Conservation (phyloP, 2,329 filamentous ascomycete species). For the Botrytis aclada region DNA sequence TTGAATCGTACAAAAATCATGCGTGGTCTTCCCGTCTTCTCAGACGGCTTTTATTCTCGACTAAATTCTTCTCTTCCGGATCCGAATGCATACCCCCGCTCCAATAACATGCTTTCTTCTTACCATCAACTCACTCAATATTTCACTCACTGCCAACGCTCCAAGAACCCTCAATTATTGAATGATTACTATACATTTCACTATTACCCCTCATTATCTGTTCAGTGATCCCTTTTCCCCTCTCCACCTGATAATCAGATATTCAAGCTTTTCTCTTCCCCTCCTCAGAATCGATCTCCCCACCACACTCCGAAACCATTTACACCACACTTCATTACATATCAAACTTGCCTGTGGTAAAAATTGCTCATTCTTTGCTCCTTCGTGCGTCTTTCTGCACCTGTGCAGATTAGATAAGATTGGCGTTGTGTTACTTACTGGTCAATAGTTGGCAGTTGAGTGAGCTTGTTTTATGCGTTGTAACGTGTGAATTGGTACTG, state of each 20-base stretch:
- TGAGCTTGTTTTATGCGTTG: background rate
- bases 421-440: background rate
- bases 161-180: background rate
- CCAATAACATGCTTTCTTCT: background rate
- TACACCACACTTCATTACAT: background rate
- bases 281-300: background rate
- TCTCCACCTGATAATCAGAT: background rate
- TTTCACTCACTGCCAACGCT: background rate
- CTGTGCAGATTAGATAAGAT: conserved; percentile 6
- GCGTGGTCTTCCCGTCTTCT: background rate
- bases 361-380: background rate
- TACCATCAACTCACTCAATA: background rate
- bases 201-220: background rate
- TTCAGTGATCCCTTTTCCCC: background rate
- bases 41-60: background rate
- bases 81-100: background rate
- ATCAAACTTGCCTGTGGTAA: background rate
- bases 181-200: background rate
- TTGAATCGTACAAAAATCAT: background rate
- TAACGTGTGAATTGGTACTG: background rate
- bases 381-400: background rate
- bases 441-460: background rate
- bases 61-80: background rate
- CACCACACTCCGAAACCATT: background rate
- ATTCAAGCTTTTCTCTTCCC: background rate